Conservation (phyloP, 2,329 filamentous ascomycete species). For the Rhytidhysteron rufulum region DNA sequence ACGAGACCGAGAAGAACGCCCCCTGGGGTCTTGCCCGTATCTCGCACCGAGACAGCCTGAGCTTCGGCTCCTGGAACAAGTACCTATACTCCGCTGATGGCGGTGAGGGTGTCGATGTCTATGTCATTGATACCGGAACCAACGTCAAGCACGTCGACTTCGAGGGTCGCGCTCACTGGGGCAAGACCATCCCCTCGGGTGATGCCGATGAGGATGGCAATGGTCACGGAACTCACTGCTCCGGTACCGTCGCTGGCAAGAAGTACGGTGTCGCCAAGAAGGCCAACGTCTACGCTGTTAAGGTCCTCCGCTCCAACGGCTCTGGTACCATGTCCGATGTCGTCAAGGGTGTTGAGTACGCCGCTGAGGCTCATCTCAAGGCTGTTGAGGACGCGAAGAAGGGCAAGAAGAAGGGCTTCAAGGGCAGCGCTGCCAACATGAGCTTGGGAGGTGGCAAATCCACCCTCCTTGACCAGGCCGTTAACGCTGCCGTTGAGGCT, state of each 20-base stretch:
- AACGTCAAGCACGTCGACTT: conserved; percentile 95
- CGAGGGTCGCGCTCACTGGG: conserved; percentile 91
- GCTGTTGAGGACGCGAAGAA: conserved; percentile 75
- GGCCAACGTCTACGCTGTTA: conserved; percentile 93
- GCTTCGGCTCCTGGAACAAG: conserved; percentile 95
- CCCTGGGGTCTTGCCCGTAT: conserved; percentile 99
- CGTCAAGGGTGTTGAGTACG: conserved; percentile 96
- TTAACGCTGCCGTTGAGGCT: conserved; percentile 87
- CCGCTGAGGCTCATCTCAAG: conserved; percentile 73
- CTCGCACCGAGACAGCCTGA: conserved; percentile 84
- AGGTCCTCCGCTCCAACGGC: conserved; percentile 95
- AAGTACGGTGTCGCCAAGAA: conserved; percentile 99
- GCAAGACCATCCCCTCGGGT: conserved; percentile 84
- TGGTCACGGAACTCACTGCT: conserved; percentile 98
- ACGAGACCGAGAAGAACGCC: conserved; percentile 78
- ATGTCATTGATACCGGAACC: conserved; percentile 97
- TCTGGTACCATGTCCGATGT: conserved; percentile 99
- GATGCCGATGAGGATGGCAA: conserved; percentile 93
- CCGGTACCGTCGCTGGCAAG: conserved; percentile 93
- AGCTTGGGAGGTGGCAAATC: conserved; percentile 98
- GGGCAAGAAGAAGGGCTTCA: conserved; percentile 93
- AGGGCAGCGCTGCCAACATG: conserved; percentile 99
- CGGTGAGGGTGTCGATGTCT: conserved; percentile 97
- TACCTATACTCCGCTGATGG: conserved; percentile 88
- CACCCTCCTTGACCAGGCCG: conserved; percentile 80